Conservation (phyloP, 192 early-diverging fungal genomes). For the Coemansia sp. region DNA sequence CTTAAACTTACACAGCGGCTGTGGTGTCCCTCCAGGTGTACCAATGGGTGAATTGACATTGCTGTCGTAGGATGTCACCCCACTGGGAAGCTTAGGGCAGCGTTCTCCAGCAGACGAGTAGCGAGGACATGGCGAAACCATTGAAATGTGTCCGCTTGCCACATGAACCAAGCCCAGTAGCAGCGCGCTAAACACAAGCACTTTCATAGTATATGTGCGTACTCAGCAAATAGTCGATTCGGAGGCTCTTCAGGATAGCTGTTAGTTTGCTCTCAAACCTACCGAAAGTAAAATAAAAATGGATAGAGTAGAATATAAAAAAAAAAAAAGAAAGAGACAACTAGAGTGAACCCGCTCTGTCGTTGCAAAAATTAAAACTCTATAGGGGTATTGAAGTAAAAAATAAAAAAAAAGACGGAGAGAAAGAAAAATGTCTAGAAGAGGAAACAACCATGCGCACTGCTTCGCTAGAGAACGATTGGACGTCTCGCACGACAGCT, state of each 20-base stretch:
- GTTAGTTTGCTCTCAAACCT: not conserved
- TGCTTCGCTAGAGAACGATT: not conserved
- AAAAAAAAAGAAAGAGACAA: not conserved
- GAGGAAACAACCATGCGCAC: not conserved
- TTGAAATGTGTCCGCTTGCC: constrained; percentile 11
- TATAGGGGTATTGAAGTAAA: constrained; percentile 1
- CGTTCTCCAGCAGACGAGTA: constrained; percentile 10
- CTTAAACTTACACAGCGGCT: constrained; percentile 39
- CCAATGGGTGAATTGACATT: constrained; percentile 37
- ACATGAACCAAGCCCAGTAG: constrained; percentile 4
- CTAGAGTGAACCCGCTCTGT: not conserved
- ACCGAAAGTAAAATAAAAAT: not conserved
- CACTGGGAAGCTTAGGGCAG: constrained; percentile 10
- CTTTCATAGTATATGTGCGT: constrained; percentile 5
- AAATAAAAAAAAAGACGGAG: not conserved
- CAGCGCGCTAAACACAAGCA: not conserved
- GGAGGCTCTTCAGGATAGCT: not conserved
- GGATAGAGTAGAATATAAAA: constrained; percentile 4
- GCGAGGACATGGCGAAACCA: constrained; percentile 17
- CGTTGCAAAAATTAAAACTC: not conserved
- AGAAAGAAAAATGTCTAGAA: not conserved
- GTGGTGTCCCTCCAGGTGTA: constrained; percentile 1
- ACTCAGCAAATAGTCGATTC: not conserved
- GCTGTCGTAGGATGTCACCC: constrained; percentile 39
- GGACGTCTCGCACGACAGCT: not conserved